Percentiles rank a stretch among this genome's conserved stretches.
These are phyloP conservation scores for Microascus cirrosus DNA, from an alignment of 2,329 filamentous ascomycete species.

Conservation along the genomic window DNA sequence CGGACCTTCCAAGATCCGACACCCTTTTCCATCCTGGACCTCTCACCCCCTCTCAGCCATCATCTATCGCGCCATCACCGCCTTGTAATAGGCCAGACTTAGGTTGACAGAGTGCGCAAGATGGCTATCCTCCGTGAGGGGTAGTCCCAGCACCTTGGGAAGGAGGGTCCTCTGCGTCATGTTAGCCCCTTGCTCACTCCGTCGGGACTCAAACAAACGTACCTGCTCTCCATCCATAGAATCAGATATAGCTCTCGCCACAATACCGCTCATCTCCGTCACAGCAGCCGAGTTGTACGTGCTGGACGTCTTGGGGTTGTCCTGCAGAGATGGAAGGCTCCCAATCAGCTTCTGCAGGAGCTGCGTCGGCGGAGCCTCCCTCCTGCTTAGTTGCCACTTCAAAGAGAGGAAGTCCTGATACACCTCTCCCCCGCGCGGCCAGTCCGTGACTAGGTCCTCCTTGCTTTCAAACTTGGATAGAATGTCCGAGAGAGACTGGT, in stretches of 20 bases:
- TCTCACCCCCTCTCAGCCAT: background rate
- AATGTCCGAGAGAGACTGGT: slow-evolving; percentile 54
- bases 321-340: slow-evolving; percentile 44
- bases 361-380: slow-evolving; percentile 26
- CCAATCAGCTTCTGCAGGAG: slow-evolving; percentile 46
- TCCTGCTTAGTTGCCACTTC: slow-evolving; percentile 25
- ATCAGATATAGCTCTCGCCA: slow-evolving; percentile 52
- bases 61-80: slow-evolving; percentile 38
- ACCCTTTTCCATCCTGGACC: background rate
- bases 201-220: slow-evolving; percentile 15
- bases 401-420: slow-evolving; percentile 54
- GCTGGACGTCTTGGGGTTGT: slow-evolving; percentile 22
- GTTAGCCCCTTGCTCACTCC: slow-evolving; percentile 9
- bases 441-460: slow-evolving; percentile 53
- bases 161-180: slow-evolving; percentile 14
- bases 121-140: slow-evolving; percentile 62
- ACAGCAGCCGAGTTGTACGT: slow-evolving; percentile 58
- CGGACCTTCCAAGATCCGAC: background rate
- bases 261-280: slow-evolving; percentile 67
- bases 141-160: slow-evolving; percentile 41
- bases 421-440: slow-evolving; percentile 70
- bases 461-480: slow-evolving; percentile 60
- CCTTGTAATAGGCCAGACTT: slow-evolving; percentile 57
- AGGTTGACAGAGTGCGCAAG: slow-evolving; percentile 60
- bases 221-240: slow-evolving; percentile 44